Evolutionary conservation across 257 asterid species (phyloP).

Genomic region (Dorcoceras hygrometricum): DNA sequence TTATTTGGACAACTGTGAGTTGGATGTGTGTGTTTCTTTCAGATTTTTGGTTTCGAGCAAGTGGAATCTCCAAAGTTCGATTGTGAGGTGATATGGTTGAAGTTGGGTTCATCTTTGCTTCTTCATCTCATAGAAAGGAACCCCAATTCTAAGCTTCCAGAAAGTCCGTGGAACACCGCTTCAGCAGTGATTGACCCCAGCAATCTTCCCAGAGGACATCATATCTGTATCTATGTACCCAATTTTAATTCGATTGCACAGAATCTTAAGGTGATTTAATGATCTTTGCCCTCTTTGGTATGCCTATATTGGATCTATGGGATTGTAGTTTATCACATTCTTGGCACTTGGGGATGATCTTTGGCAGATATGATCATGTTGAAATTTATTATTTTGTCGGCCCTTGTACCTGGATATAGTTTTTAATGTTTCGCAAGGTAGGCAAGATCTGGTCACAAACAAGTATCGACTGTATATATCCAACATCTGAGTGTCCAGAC

Average conservation of each 20-base stretch:
- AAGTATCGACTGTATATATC: too few species aligned
- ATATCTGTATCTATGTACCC: slow-evolving; percentile 68
- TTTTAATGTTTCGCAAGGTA: too few species aligned
- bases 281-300: background rate
- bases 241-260: slow-evolving; percentile 61
- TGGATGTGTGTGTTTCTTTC: slow-evolving; percentile 17
- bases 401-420: background rate
- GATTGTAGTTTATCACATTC: slow-evolving; percentile 3
- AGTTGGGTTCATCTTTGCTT: slow-evolving; percentile 53
- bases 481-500: too few species aligned
- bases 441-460: too few species aligned
- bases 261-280: slow-evolving; percentile 50
- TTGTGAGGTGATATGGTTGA: slow-evolving; percentile 79
- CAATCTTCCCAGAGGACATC: slow-evolving; percentile 75
- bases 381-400: background rate
- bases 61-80: slow-evolving; percentile 66
- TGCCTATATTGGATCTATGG: slow-evolving; percentile 2
- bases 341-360: slow-evolving; percentile 4
- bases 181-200: slow-evolving; percentile 55
- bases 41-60: slow-evolving; percentile 80
- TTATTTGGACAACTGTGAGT: background rate
- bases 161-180: slow-evolving; percentile 68
- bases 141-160: slow-evolving; percentile 64
- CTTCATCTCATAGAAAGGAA: slow-evolving; percentile 90
- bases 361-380: background rate